Percentiles rank a stretch among this genome's conserved stretches.
Evolutionary conservation across 495 filamentous ascomycete species (phyloP).

Genomic region (Aspergillus egyptiacus): DNA sequence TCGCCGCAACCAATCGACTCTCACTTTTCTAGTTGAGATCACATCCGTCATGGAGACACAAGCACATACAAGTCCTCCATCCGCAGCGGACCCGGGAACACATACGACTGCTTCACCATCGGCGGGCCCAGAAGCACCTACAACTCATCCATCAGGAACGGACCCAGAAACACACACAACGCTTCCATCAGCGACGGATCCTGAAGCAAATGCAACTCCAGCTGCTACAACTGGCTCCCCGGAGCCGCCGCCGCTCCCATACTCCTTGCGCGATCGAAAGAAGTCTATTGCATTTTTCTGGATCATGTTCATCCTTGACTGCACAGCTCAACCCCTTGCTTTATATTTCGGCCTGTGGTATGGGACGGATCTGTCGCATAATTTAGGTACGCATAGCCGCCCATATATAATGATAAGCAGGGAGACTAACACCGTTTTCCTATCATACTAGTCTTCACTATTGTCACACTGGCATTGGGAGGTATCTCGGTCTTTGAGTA

Average conservation of each 20-base stretch:
- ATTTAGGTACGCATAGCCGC: no score
- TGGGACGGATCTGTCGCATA: conserved; percentile 47
- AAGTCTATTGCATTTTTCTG: conserved; percentile 53
- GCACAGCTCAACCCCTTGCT: conserved; percentile 46
- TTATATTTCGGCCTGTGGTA: conserved; percentile 56
- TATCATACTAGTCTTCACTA: conserved; percentile 47
- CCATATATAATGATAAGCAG: no score
- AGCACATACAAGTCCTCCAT: no score
- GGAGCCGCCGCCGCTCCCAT: conserved; percentile 51
- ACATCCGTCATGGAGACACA: no score
- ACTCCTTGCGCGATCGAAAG: conserved; percentile 49
- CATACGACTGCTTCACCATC: no score
- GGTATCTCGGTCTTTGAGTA: conserved; percentile 58
- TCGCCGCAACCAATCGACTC: not conserved
- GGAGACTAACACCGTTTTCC: not conserved
- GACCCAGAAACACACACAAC: no score
- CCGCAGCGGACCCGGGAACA: no score
- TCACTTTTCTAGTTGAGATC: not conserved
- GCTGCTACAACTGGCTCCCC: conserved; percentile 10
- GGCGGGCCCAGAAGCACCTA: no score
- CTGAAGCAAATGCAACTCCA: conserved; percentile 18
- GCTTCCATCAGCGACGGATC: no score
- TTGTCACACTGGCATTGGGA: conserved; percentile 51
- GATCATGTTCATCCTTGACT: conserved; percentile 51
- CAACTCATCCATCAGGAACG: no score